phyloP scores from a whole-genome alignment of 2,329 filamentous ascomycete species.

The Pseudogymnoascus sp. region DNA sequence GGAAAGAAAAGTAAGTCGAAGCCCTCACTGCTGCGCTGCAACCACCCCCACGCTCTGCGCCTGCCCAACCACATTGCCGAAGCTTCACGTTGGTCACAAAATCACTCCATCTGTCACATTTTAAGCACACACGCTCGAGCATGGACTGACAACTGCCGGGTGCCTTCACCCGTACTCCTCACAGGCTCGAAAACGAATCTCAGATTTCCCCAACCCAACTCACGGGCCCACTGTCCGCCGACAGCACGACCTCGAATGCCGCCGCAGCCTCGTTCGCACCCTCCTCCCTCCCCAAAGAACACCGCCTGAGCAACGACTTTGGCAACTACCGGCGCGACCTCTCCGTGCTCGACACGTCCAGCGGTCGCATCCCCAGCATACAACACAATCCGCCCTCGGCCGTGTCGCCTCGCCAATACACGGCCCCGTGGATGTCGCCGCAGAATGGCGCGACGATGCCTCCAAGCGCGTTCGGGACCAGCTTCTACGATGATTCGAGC shows the following conservation, averaged over 20 bases:
- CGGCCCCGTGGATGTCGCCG: constrained; percentile 51
- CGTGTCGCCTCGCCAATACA: constrained; percentile 36
- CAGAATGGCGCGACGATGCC: constrained; percentile 24
- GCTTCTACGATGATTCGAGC: constrained; percentile 63
- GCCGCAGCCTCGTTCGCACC: constrained; percentile 19
- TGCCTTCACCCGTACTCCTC: constrained; percentile 24
- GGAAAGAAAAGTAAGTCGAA: constrained; percentile 35
- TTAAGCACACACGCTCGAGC: not conserved
- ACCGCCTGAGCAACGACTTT: constrained; percentile 43
- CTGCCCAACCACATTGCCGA: constrained; percentile 13
- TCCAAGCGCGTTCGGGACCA: constrained; percentile 38
- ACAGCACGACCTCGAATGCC: constrained; percentile 18
- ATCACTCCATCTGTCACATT: not conserved
- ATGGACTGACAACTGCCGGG: constrained; percentile 25
- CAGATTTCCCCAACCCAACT: constrained; percentile 28
- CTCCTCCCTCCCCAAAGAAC: constrained; percentile 29
- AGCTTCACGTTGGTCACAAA: constrained; percentile 23
- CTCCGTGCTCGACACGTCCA: constrained; percentile 56
- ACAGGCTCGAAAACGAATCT: constrained; percentile 27
- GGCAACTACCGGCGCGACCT: constrained; percentile 66
- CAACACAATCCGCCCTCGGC: constrained; percentile 52
- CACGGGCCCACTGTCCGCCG: constrained; percentile 18
- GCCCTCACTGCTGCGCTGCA: constrained; percentile 36
- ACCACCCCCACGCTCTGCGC: not conserved
- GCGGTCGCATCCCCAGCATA: constrained; percentile 49